Percentiles rank a stretch among this genome's conserved stretches.
phyloP scores from a whole-genome alignment of 2,329 filamentous ascomycete genomes.

The Pseudogymnoascus sp. region DNA sequence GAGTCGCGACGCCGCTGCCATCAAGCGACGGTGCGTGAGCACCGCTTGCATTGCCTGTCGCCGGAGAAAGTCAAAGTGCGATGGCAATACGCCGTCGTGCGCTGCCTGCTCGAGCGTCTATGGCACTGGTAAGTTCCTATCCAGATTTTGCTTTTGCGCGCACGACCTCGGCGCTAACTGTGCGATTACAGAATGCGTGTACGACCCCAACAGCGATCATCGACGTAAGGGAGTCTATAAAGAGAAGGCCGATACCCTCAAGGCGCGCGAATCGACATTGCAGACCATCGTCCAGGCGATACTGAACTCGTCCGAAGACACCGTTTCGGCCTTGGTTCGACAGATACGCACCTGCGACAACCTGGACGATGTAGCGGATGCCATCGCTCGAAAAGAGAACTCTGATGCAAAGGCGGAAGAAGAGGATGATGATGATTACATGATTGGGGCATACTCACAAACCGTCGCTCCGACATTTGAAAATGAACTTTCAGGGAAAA shows the following conservation, averaged over 20 bases:
- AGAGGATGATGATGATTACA: conserved; percentile 33
- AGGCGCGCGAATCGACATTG: conserved; percentile 77
- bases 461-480: conserved; percentile 44
- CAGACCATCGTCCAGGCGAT: conserved; percentile 92
- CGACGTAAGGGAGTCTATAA: conserved; percentile 95
- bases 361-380: conserved; percentile 47
- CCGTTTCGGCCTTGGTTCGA: conserved; percentile 71
- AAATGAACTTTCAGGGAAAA: conserved; percentile 78
- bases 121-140: conserved; percentile 42
- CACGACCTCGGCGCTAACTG: not conserved
- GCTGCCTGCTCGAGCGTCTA: conserved; percentile 96
- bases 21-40: conserved; percentile 69
- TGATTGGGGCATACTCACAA: conserved; percentile 33
- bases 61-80: conserved; percentile 78
- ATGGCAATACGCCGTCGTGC: conserved; percentile 83
- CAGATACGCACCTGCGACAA: conserved; percentile 77
- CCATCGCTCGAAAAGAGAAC: conserved; percentile 32
- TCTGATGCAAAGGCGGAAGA: conserved; percentile 32
- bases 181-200: conserved; percentile 58
- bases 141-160: conserved; percentile 9
- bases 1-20: conserved; percentile 23
- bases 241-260: conserved; percentile 81
- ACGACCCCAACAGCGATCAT: conserved; percentile 94
- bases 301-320: conserved; percentile 81
- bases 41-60: conserved; percentile 78